phyloP scores from a whole-genome alignment of 1,284 basidiomycete species.

The Neotropicomus parvogracilis region DNA sequence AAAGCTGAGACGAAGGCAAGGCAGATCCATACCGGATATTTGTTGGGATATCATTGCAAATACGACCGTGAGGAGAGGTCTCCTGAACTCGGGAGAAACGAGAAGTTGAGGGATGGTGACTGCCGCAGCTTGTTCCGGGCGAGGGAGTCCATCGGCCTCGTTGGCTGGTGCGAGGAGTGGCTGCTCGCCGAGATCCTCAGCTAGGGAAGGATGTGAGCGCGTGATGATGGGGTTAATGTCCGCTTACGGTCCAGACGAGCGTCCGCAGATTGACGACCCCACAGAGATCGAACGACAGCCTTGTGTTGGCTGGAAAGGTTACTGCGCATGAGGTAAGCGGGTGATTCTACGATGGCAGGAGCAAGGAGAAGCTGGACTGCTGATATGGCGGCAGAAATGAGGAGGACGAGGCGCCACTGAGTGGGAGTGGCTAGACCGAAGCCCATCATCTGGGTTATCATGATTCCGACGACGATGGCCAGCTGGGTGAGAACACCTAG shows the following conservation, averaged over 20 bases:
- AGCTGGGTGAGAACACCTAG: conserved; percentile 85
- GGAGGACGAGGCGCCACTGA: conserved; percentile 73
- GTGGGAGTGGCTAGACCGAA: conserved; percentile 59
- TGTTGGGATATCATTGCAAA: conserved; percentile 79
- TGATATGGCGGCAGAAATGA: conserved; percentile 61
- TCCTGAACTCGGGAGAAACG: conserved; percentile 53
- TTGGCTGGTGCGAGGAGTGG: conserved; percentile 47
- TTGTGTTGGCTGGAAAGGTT: conserved; percentile 51
- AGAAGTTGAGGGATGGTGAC: conserved; percentile 56
- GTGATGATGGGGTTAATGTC: not conserved
- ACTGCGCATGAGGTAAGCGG: conserved; percentile 56
- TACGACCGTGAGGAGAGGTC: conserved; percentile 67
- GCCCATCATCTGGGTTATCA: conserved; percentile 70
- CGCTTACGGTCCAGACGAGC: conserved; percentile 26
- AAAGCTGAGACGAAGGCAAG: not conserved
- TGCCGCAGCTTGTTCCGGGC: conserved; percentile 26
- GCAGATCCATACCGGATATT: conserved; percentile 54
- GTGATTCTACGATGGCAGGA: conserved; percentile 59
- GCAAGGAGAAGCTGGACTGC: conserved; percentile 57
- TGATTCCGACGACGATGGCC: conserved; percentile 80
- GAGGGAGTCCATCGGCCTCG: conserved; percentile 19
- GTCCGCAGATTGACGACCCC: conserved; percentile 36
- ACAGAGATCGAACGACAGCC: conserved; percentile 46
- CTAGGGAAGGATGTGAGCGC: conserved; percentile 11
- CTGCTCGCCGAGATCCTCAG: conserved; percentile 33